Evolutionary conservation across 2,329 filamentous ascomycete genomes (phyloP), one percentile per base, ranked within the genome.

Genomic region (Fusarium agapanthi): DNA sequence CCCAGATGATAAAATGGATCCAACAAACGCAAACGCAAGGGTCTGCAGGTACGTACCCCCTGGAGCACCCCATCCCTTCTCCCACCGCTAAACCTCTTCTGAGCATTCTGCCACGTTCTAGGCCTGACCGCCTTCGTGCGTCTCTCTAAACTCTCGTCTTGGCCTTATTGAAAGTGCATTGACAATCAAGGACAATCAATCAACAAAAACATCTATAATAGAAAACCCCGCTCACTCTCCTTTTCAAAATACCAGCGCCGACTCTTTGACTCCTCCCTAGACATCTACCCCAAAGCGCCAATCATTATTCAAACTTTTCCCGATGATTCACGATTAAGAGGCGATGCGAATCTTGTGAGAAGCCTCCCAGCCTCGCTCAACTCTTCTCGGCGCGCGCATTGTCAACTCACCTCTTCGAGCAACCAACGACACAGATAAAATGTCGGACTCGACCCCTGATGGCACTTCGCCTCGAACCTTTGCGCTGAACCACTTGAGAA

Each of bases 401-500:
- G 64, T 57, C 71, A 61, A 53, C 63, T 35, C 44, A 58, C 53
- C 58, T 54, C 47, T 56, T 62, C 50, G 34, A 62, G 57, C 71
- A 51, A 51, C 20, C 54, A 38, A 54, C 69, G 48, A 28, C 56
- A 83, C 82, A 81, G 80, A 82, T 40, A 73, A 70, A 37, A 67
- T 74, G 44, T 68, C 75, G 28, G 80, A 81, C 44, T 73, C 72
- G 24, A 79, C 77, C 38, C 77, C 81, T 22, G 79, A 80, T 57
- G 84, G 84, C 77, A 81, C 82, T 51, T 89, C 88, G 66, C 88
- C 89, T 53, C 84, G 86, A 69, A 83, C 86, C 13, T 90, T 89
- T 79, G 88, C 89, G 40, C 79, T 86, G n/a, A 85, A 85, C 58
- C 86, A 90, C 77, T 83, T 85, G 79, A 88, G 87, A 67, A 86